Evolutionary conservation across 2,329 filamentous ascomycete genomes (phyloP).

Genomic region (Trichoderma brevicompactum): DNA sequence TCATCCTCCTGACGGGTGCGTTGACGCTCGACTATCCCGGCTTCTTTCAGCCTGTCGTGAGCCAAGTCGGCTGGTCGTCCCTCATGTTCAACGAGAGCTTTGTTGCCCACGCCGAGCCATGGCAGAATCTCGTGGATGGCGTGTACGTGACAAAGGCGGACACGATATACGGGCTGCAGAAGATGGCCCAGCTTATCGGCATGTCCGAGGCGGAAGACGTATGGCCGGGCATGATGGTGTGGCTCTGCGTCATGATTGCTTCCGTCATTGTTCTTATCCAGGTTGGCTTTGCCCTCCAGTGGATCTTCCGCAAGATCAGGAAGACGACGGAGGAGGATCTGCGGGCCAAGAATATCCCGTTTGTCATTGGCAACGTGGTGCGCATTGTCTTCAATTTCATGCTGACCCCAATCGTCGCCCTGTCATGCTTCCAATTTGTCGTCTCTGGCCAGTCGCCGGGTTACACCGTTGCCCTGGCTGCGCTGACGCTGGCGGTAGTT

Average conservation of each 20-base stretch:
- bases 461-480: slow-evolving; percentile 74
- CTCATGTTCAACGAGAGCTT: slow-evolving; percentile 95
- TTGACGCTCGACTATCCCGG: slow-evolving; percentile 89
- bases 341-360: slow-evolving; percentile 88
- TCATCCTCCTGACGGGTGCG: slow-evolving; percentile 83
- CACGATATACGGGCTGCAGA: slow-evolving; percentile 84
- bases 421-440: slow-evolving; percentile 92
- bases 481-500: slow-evolving; percentile 72
- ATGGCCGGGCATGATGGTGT: slow-evolving; percentile 93
- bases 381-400: slow-evolving; percentile 93
- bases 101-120: slow-evolving; percentile 69
- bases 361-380: slow-evolving; percentile 77
- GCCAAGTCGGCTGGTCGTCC: slow-evolving; percentile 84
- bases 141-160: slow-evolving; percentile 80
- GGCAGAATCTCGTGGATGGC: slow-evolving; percentile 74
- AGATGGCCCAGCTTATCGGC: slow-evolving; percentile 79
- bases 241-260: slow-evolving; percentile 78
- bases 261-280: slow-evolving; percentile 72
- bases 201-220: slow-evolving; percentile 77
- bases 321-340: slow-evolving; percentile 82
- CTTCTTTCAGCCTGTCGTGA: slow-evolving; percentile 89
- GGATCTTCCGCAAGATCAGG: slow-evolving; percentile 72
- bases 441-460: slow-evolving; percentile 69
- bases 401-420: slow-evolving; percentile 79
- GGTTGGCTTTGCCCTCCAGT: slow-evolving; percentile 74